Base-by-base conservation (phyloP, 23 red algal species). In the Gracilaria caudata region DNA sequence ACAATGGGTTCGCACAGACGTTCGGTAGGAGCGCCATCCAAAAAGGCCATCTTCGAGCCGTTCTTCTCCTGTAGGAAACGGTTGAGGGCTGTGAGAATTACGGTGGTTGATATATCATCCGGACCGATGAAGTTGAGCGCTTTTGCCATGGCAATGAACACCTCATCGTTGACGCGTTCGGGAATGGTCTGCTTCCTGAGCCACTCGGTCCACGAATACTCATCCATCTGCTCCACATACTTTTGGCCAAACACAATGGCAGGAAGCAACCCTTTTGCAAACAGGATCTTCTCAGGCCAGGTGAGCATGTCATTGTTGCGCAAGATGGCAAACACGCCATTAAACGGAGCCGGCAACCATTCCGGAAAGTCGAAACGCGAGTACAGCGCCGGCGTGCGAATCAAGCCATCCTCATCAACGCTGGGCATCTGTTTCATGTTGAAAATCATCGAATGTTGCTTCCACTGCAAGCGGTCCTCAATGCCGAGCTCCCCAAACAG, bases 121-220 rank as follows among this genome's bases (percentile, higher is more conserved):
- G 96, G 96, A 77, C 94, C 91, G 55, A 98, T 98, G 65, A 98
- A 98, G 56, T 98, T 98, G 33, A 98, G 76, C 20, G 96, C 96
- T 76, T 98, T 98, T 68, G 91, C 70, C 96, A 98, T 98, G 35
- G 96, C 96, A 28, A 98, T 93, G 51, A 98, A 98, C 13, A 94
- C 92, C 66, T 98, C 96, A 47, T 98, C 96, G 73, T 98, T 98
- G 66, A 98, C 96, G 36, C 96, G 87, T 37, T 93, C 90, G 10
- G 96, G 96, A 29, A 98, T 95, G 35, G 51, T 40, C 35, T 95
- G 96, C 77, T 89, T 86, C 19, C 65, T 89, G 59, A 95, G 74
- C 92, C 92, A 98, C 71, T 98, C 96, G 21, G 96, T 95, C 96
- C 96, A 98, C 20, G 96, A 86, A 28, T 82, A 84, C 32, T 76